phyloP scores from a whole-genome alignment of 2,329 filamentous ascomycete genomes.

The Beauveria sp. region DNA sequence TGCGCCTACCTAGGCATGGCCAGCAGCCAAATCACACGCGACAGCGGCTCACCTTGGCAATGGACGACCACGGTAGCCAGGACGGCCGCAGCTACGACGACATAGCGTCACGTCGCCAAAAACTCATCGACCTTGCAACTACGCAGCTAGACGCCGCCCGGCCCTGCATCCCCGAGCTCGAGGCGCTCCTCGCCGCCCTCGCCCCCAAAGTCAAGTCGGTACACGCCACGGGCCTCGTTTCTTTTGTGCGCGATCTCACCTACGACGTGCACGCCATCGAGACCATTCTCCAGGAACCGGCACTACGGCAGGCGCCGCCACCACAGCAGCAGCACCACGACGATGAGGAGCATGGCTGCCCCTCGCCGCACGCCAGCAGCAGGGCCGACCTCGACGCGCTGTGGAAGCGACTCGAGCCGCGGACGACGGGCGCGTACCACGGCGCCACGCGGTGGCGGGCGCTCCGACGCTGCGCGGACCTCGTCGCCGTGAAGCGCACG shows the following conservation, averaged over 20 bases:
- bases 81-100: not conserved
- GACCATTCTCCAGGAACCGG: conserved; percentile 7
- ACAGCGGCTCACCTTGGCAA: not conserved
- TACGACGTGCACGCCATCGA: conserved; percentile 14
- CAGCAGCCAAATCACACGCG: not conserved
- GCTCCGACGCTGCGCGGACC: conserved; percentile 24
- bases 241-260: conserved; percentile 17
- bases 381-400: conserved; percentile 12
- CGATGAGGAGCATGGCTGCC: not conserved
- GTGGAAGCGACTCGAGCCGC: conserved; percentile 18
- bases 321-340: not conserved
- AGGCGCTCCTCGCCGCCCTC: conserved; percentile 13
- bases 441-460: conserved; percentile 22
- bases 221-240: conserved; percentile 17
- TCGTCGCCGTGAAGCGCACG: conserved; percentile 24
- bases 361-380: not conserved
- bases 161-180: conserved; percentile 15
- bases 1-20: not conserved
- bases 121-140: conserved; percentile 11
- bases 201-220: conserved; percentile 7
- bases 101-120: not conserved
- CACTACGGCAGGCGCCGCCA: not conserved
- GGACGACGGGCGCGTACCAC: conserved; percentile 18
- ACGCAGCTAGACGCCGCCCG: conserved; percentile 10
- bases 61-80: not conserved